Conservation (phyloP, 345 rosid species). For the Aquilaria malaccensis region DNA sequence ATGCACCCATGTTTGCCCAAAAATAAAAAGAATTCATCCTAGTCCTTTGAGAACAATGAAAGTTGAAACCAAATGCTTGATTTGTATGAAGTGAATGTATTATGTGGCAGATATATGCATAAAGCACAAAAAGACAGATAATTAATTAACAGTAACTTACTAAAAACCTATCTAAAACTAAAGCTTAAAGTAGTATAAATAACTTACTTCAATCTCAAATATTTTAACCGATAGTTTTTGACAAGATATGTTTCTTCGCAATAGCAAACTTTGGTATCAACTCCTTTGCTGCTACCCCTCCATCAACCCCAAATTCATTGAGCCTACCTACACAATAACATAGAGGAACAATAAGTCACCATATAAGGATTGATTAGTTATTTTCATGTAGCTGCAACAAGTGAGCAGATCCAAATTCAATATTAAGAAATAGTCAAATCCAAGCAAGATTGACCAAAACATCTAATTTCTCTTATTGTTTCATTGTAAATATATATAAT, state of each 20-base stretch:
- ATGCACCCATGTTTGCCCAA: conserved; percentile 64
- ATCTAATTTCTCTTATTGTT: not conserved
- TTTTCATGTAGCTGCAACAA: not conserved
- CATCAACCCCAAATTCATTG: conserved; percentile 55
- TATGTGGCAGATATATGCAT: conserved; percentile 5
- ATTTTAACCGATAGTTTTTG: conserved; percentile 43
- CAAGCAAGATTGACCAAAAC: not conserved
- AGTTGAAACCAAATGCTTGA: conserved; percentile 41
- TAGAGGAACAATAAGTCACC: not conserved
- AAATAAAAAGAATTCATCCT: conserved; percentile 59
- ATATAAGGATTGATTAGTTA: not conserved
- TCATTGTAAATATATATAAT: not conserved
- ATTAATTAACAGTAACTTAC: not conserved
- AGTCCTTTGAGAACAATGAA: conserved; percentile 53
- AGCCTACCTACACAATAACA: conserved; percentile 31
- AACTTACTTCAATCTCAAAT: conserved; percentile 42
- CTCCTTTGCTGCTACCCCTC: conserved; percentile 50
- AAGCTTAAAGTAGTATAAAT: not conserved
- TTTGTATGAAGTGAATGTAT: conserved; percentile 18
- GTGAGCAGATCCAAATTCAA: not conserved
- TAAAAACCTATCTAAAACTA: not conserved
- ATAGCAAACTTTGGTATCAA: conserved; percentile 37
- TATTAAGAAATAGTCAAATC: not conserved
- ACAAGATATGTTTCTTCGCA: conserved; percentile 32
- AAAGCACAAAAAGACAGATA: not conserved